Conservation (phyloP, 164 flowering plant genomes). For the Akebia trifoliata region DNA sequence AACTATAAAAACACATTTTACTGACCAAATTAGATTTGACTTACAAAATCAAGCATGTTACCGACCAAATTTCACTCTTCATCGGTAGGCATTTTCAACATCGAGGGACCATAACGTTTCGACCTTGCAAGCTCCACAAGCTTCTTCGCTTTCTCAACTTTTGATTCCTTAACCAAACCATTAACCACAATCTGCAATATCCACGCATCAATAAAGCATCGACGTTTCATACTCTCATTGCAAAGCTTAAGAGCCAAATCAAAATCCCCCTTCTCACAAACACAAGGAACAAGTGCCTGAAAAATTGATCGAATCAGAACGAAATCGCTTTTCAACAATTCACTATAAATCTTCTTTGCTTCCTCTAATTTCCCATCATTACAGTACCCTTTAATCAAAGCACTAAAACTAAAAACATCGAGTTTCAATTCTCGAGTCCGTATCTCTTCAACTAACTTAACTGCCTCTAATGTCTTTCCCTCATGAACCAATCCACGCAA, state of each 20-base stretch:
- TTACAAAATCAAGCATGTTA: too few species aligned
- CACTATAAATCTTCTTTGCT: conserved; percentile 34
- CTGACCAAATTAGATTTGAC: too few species aligned
- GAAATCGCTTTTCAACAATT: conserved; percentile 16
- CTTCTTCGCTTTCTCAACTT: conserved; percentile 31
- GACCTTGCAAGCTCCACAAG: conserved; percentile 31
- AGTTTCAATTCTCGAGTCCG: conserved; percentile 24
- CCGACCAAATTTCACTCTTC: background rate
- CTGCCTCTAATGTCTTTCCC: conserved; percentile 27
- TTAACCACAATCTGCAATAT: conserved; percentile 43
- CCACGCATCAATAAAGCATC: conserved; percentile 12
- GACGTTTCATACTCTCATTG: conserved; percentile 18
- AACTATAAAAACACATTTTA: too few species aligned
- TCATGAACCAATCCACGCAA: conserved; percentile 28
- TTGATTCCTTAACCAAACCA: conserved; percentile 31
- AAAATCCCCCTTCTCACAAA: conserved; percentile 36
- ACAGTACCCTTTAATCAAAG: conserved; percentile 36
- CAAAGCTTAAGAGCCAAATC: conserved; percentile 33
- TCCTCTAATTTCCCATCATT: conserved; percentile 30
- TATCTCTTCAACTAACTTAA: conserved; percentile 32
- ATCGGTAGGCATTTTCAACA: conserved; percentile 12
- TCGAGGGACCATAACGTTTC: conserved; percentile 1
- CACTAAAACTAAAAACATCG: conserved; percentile 29
- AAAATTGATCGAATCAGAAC: conserved; percentile 19
- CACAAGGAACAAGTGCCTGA: conserved; percentile 24